phyloP scores from a whole-genome alignment of 2,329 filamentous ascomycete genomes.

The Herpotrichia juniperi region DNA sequence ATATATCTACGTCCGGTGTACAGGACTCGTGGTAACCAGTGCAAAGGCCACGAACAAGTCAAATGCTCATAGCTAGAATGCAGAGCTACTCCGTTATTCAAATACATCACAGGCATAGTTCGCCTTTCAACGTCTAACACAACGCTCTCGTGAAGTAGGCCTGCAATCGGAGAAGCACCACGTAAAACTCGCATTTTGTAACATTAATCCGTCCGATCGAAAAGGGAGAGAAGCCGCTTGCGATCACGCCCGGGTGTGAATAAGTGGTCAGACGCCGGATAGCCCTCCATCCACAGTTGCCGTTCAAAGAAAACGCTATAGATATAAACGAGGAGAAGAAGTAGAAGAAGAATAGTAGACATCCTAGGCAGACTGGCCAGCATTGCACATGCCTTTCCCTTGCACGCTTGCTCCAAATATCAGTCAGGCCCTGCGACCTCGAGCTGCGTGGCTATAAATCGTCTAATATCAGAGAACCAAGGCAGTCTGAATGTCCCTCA shows the following conservation, averaged over 20 bases:
- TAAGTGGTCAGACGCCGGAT: slow-evolving; percentile 27
- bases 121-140: too few species aligned
- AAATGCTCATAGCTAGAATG: too few species aligned
- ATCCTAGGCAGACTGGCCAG: not conserved
- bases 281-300: slow-evolving; percentile 23
- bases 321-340: slow-evolving; percentile 25
- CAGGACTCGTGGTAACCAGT: too few species aligned
- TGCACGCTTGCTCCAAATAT: not conserved
- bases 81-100: too few species aligned
- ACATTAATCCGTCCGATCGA: slow-evolving; percentile 19
- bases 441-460: not conserved
- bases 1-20: too few species aligned
- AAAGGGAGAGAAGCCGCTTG: slow-evolving; percentile 24
- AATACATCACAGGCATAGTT: too few species aligned
- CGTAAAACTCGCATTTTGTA: slow-evolving; percentile 17
- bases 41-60: too few species aligned
- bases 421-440: not conserved
- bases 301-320: slow-evolving; percentile 30
- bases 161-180: not conserved
- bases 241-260: slow-evolving; percentile 25
- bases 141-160: too few species aligned
- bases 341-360: not conserved
- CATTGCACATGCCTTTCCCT: not conserved
- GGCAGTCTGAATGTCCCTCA: not conserved
- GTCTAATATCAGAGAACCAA: not conserved